Conservation (phyloP, 78 protist genomes). For the Mantamonas sphyraenae region DNA sequence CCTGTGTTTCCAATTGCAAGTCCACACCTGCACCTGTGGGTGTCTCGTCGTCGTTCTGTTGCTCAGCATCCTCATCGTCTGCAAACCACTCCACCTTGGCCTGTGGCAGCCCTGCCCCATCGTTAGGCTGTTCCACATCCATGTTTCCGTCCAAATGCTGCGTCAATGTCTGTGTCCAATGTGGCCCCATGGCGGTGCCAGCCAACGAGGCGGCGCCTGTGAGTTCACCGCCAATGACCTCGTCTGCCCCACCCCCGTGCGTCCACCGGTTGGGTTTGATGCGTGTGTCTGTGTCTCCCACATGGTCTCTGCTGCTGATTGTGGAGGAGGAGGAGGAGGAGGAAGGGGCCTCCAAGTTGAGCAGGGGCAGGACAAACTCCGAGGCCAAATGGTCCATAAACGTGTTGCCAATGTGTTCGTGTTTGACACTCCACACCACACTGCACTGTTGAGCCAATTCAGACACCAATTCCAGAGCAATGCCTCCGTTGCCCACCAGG, state of each 20-base stretch:
- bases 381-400: background rate
- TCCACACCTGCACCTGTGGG: background rate
- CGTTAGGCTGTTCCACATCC: background rate
- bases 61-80: background rate
- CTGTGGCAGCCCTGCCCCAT: background rate
- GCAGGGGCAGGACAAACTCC: background rate
- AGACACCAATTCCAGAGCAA: constrained; percentile 38
- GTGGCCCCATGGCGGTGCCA: constrained; percentile 2
- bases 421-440: background rate
- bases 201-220: too few species aligned
- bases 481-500: constrained; percentile 56
- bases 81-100: background rate
- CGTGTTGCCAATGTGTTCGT: background rate
- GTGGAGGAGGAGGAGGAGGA: too few species aligned
- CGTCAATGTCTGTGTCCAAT: background rate
- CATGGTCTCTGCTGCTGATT: background rate
- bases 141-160: background rate
- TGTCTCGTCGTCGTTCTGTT: too few species aligned
- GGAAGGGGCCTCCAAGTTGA: too few species aligned
- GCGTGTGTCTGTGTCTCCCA: background rate
- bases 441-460: background rate
- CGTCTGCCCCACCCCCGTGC: background rate
- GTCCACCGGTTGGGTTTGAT: background rate
- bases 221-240: too few species aligned
- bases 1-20: background rate